Conservation (phyloP, 2,329 filamentous ascomycete species). For the Microcyclospora tardicrescens region DNA sequence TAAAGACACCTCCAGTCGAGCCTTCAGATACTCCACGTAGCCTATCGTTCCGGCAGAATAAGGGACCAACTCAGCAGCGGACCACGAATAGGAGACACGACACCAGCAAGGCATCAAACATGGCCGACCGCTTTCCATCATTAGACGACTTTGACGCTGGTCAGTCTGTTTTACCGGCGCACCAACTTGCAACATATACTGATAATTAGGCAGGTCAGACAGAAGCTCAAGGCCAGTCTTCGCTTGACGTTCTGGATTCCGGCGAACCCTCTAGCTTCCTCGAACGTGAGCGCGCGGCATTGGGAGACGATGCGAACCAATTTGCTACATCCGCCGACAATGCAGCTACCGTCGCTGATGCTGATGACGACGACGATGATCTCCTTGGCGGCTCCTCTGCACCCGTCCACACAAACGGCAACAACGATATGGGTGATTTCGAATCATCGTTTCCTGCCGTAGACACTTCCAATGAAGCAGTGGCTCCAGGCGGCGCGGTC, state of each 20-base stretch:
- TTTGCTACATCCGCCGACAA: slow-evolving; percentile 68
- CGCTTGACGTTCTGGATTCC: slow-evolving; percentile 38
- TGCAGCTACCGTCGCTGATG: slow-evolving; percentile 46
- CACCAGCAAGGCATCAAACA: slow-evolving; percentile 11
- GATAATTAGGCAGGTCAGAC: slow-evolving; percentile 49
- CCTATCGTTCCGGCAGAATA: no score
- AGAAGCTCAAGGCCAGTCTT: slow-evolving; percentile 42
- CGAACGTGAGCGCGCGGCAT: slow-evolving; percentile 72
- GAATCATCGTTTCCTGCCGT: slow-evolving; percentile 87
- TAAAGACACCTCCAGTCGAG: no score
- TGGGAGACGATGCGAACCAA: slow-evolving; percentile 87
- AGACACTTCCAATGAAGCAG: slow-evolving; percentile 55
- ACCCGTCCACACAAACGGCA: slow-evolving; percentile 23
- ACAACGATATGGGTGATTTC: slow-evolving; percentile 45
- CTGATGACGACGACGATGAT: slow-evolving; percentile 46
- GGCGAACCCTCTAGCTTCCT: slow-evolving; percentile 72
- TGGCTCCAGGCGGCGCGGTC: slow-evolving; percentile 65
- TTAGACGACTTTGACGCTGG: slow-evolving; percentile 41
- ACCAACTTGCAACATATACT: background rate
- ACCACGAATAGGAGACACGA: background rate
- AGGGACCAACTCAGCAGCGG: no score
- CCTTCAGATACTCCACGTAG: no score
- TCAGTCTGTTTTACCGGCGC: slow-evolving; percentile 15
- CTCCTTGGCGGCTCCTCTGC: slow-evolving; percentile 47
- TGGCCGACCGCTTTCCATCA: slow-evolving; percentile 41